Evolutionary conservation across 768 basidiomycete species (phyloP).

Genomic region (Tylopilus intermedius): DNA sequence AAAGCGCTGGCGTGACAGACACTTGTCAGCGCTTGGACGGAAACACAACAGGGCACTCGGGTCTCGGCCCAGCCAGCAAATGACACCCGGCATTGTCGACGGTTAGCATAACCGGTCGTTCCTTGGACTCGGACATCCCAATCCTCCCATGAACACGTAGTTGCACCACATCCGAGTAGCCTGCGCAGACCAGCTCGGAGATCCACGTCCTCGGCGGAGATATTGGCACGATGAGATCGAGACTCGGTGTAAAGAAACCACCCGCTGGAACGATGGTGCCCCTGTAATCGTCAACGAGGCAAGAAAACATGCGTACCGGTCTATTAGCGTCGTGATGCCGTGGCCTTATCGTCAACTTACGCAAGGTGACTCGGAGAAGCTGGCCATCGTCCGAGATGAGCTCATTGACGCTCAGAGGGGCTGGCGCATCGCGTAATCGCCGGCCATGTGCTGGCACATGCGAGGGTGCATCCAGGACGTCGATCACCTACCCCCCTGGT

Average conservation of each 20-base stretch:
- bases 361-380: neutral
- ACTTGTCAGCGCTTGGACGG: neutral
- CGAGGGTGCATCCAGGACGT: neutral
- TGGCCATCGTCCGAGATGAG: neutral
- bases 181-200: neutral
- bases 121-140: neutral
- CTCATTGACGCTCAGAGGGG: neutral
- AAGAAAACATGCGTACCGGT: slow-evolving; percentile 2
- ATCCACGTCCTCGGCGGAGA: slow-evolving; percentile 18
- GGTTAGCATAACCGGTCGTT: neutral
- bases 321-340: neutral
- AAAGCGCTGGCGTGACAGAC: neutral
- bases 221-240: slow-evolving; percentile 3
- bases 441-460: neutral
- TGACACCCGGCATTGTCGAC: neutral
- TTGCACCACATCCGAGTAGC: neutral
- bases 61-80: neutral
- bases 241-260: neutral
- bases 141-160: neutral
- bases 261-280: neutral
- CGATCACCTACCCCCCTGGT: neutral
- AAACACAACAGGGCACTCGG: neutral
- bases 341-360: neutral
- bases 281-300: neutral
- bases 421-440: neutral